phyloP scores from a whole-genome alignment of 1,139 yeast species.

The Pichia sorboxylosa region DNA sequence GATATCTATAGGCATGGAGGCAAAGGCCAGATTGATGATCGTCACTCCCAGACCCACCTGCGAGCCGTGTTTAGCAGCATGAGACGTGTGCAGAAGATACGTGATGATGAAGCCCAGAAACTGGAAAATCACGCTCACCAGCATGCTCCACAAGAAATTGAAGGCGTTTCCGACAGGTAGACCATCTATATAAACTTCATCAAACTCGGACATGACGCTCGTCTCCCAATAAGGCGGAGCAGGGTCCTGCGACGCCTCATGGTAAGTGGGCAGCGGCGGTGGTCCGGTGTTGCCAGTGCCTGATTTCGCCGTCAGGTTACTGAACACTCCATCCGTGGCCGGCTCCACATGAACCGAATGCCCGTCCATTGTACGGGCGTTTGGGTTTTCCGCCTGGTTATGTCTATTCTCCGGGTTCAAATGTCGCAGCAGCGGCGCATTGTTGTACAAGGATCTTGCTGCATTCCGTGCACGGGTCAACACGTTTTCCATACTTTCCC shows the following conservation, averaged over 20 bases:
- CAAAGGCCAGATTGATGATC: conserved; percentile 64
- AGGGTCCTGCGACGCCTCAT: conserved; percentile 89
- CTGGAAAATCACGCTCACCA: conserved; percentile 84
- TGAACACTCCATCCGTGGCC: conserved; percentile 77
- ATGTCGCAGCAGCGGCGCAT: conserved; percentile 21
- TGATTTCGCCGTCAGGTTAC: conserved; percentile 76
- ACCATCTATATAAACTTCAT: conserved; percentile 90
- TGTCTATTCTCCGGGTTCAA: conserved; percentile 17
- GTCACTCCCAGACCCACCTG: conserved; percentile 88
- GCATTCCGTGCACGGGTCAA: background rate
- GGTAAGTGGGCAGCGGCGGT: conserved; percentile 76
- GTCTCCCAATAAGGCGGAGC: conserved; percentile 97
- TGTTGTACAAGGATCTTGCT: conserved; percentile 8
- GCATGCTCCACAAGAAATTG: conserved; percentile 79
- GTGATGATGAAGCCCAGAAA: conserved; percentile 88
- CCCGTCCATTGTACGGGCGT: conserved; percentile 8
- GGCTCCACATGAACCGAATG: conserved; percentile 28
- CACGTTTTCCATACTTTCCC: background rate
- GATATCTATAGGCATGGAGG: conserved; percentile 44
- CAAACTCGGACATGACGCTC: conserved; percentile 73
- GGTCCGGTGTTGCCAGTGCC: conserved; percentile 25
- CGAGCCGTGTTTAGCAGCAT: conserved; percentile 94
- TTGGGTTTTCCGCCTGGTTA: conserved; percentile 10
- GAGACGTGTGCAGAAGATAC: conserved; percentile 86
- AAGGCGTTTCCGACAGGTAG: conserved; percentile 91